phyloP scores from a whole-genome alignment of 1,284 basidiomycete genomes.

The Moesziomyces sp. region DNA sequence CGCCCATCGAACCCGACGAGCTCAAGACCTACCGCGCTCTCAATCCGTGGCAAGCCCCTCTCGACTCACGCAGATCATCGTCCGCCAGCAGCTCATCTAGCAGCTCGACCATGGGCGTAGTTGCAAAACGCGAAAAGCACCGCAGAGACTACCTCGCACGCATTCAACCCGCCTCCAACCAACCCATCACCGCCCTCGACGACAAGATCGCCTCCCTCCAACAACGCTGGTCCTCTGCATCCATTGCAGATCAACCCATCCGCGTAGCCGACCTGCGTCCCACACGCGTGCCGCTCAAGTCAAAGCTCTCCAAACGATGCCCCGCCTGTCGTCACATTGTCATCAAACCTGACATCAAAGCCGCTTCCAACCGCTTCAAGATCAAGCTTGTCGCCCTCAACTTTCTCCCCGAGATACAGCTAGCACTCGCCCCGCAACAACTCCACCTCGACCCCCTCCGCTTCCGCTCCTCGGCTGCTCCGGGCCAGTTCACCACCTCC shows the following conservation, averaged over 20 bases:
- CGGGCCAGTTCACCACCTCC: not conserved
- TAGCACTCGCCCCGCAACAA: constrained; percentile 38
- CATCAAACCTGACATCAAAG: constrained; percentile 97
- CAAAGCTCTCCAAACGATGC: constrained; percentile 95
- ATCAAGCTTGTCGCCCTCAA: constrained; percentile 95
- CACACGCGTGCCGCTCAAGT: constrained; percentile 85
- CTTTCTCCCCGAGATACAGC: constrained; percentile 87
- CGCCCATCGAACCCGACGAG: constrained; percentile 40
- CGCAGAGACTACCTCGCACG: constrained; percentile 73
- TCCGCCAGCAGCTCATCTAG: constrained; percentile 5
- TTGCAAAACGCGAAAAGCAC: constrained; percentile 73
- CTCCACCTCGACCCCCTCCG: constrained; percentile 25
- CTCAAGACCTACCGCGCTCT: constrained; percentile 45
- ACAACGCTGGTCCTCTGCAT: constrained; percentile 79
- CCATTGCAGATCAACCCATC: constrained; percentile 70
- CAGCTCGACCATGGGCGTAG: constrained; percentile 18
- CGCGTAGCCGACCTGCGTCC: constrained; percentile 78
- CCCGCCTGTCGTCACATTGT: constrained; percentile 92
- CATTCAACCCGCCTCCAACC: constrained; percentile 9
- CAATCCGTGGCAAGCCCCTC: constrained; percentile 33
- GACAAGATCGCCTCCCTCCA: constrained; percentile 77
- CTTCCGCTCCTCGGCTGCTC: constrained; percentile 1
- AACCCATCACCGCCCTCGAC: constrained; percentile 32
- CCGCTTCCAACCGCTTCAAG: constrained; percentile 90
- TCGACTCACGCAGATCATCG: constrained; percentile 13